A percentile compares a stretch with the other conserved stretches of the same genome.
These are phyloP conservation scores for Pythium pyrilobum DNA, from an alignment of 352 stramenopile genomes.

Conservation along the genomic window DNA sequence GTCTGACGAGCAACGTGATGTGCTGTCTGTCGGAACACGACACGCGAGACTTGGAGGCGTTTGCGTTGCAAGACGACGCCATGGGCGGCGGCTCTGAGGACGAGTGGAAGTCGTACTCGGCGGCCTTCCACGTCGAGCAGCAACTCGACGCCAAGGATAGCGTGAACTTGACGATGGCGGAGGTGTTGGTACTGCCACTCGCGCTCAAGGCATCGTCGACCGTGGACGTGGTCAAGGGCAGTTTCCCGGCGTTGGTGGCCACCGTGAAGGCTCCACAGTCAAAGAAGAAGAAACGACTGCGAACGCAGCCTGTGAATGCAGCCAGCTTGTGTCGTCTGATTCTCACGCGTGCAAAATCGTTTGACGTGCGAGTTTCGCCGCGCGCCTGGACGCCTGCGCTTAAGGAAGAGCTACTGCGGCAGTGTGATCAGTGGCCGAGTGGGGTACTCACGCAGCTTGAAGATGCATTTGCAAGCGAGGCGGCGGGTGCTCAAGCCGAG, in stretches of 20 bases:
- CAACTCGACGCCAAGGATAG: slow-evolving; percentile 19
- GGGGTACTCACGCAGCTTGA: not conserved
- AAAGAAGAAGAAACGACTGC: not conserved
- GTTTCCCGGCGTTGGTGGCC: not conserved
- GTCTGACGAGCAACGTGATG: slow-evolving; percentile 38
- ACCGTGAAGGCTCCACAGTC: not conserved
- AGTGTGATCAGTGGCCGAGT: not conserved
- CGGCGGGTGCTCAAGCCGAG: no score
- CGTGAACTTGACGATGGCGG: not conserved
- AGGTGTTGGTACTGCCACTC: not conserved
- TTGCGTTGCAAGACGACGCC: slow-evolving; percentile 13
- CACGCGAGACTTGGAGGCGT: slow-evolving; percentile 20
- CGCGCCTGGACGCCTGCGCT: not conserved
- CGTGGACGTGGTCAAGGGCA: slow-evolving; percentile 6
- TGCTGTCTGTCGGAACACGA: slow-evolving; percentile 43
- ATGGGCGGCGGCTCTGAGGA: not conserved
- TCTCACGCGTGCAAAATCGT: not conserved
- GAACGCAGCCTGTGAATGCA: not conserved
- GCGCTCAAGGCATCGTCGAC: not conserved
- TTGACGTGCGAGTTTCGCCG: not conserved
- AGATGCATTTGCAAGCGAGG: no score
- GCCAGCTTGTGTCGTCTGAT: slow-evolving; percentile 2
- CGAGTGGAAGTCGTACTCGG: slow-evolving; percentile 31
- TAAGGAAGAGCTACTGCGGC: not conserved
- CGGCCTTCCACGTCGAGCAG: slow-evolving; percentile 26